Conservation (phyloP, 306 rosid genomes). For the Ochetophila trinervis region DNA sequence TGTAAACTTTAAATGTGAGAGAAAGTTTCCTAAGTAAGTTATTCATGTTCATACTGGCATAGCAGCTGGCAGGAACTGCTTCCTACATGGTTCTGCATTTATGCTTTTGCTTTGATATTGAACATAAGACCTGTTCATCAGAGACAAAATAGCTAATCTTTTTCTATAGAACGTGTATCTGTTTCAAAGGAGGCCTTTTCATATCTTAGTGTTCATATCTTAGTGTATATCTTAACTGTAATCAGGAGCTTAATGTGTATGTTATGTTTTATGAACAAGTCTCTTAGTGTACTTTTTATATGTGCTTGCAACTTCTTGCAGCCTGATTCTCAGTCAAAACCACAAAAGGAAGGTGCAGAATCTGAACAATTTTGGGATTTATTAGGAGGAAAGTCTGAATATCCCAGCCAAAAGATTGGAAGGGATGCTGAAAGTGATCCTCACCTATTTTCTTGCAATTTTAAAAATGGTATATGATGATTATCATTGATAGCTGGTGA, state of each 20-base stretch:
- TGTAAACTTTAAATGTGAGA: background rate
- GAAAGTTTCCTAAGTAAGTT: slow-evolving; percentile 11
- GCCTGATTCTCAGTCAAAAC: slow-evolving; percentile 80
- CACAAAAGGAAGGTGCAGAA: slow-evolving; percentile 83
- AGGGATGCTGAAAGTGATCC: slow-evolving; percentile 74
- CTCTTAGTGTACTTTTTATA: slow-evolving; percentile 35
- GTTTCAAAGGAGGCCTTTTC: background rate
- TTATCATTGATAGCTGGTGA: slow-evolving; percentile 19
- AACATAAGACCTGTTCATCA: background rate
- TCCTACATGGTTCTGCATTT: background rate
- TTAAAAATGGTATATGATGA: slow-evolving; percentile 54
- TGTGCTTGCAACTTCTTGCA: slow-evolving; percentile 49
- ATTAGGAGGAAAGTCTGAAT: slow-evolving; percentile 79
- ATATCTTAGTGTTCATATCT: slow-evolving; percentile 3
- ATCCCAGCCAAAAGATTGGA: slow-evolving; percentile 72
- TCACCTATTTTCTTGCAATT: slow-evolving; percentile 75
- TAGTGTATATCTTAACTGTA: slow-evolving; percentile 1
- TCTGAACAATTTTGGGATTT: slow-evolving; percentile 90
- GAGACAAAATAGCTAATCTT: slow-evolving; percentile 13
- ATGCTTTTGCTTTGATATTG: slow-evolving; percentile 6
- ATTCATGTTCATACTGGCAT: slow-evolving; percentile 12
- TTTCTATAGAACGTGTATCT: slow-evolving; percentile 6
- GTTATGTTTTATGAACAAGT: slow-evolving; percentile 12
- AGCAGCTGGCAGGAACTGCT: slow-evolving; percentile 14
- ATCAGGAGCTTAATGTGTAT: slow-evolving; percentile 14